These are phyloP conservation scores for Calonectria ilicicola DNA, from an alignment of 2,329 filamentous ascomycete genomes.

Conservation along the genomic window DNA sequence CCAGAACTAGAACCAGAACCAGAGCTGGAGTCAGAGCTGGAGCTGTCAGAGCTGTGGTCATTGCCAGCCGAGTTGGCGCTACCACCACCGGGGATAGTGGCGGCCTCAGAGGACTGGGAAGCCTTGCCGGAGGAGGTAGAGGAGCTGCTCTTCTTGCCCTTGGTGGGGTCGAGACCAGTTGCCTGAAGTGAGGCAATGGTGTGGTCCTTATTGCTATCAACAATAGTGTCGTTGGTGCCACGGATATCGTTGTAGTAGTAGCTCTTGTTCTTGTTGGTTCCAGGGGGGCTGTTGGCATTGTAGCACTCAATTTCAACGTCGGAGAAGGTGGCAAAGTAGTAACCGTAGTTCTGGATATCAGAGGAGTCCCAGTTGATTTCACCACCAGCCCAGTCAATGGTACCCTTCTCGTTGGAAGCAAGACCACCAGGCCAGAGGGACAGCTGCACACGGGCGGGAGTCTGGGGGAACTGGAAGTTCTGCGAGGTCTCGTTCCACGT, in stretches of 20 bases:
- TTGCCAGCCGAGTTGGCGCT: slow-evolving; percentile 15
- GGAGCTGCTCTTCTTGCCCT: slow-evolving; percentile 49
- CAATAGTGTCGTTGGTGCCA: slow-evolving; percentile 81
- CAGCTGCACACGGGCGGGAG: slow-evolving; percentile 88
- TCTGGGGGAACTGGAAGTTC: slow-evolving; percentile 90
- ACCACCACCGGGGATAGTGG: slow-evolving; percentile 35
- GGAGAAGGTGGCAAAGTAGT: slow-evolving; percentile 87
- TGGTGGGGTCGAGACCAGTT: slow-evolving; percentile 81
- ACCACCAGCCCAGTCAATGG: slow-evolving; percentile 92
- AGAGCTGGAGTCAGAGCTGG: slow-evolving; percentile 38
- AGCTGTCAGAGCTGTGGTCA: slow-evolving; percentile 1
- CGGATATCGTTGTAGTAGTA: slow-evolving; percentile 79
- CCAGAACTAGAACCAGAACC: slow-evolving; percentile 15
- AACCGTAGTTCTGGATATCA: slow-evolving; percentile 84
- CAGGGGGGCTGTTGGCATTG: slow-evolving; percentile 70
- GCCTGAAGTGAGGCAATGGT: slow-evolving; percentile 82
- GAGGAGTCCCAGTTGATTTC: slow-evolving; percentile 84
- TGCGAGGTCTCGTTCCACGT: slow-evolving; percentile 90
- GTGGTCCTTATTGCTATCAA: slow-evolving; percentile 80
- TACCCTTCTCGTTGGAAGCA: slow-evolving; percentile 82
- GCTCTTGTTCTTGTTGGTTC: slow-evolving; percentile 74
- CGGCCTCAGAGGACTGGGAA: slow-evolving; percentile 25
- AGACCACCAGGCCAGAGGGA: slow-evolving; percentile 97
- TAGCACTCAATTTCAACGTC: slow-evolving; percentile 90
- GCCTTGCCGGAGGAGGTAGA: neutral